phyloP scores from a whole-genome alignment of 2,329 filamentous ascomycete genomes.

The Aspergillus aculeatinus region DNA sequence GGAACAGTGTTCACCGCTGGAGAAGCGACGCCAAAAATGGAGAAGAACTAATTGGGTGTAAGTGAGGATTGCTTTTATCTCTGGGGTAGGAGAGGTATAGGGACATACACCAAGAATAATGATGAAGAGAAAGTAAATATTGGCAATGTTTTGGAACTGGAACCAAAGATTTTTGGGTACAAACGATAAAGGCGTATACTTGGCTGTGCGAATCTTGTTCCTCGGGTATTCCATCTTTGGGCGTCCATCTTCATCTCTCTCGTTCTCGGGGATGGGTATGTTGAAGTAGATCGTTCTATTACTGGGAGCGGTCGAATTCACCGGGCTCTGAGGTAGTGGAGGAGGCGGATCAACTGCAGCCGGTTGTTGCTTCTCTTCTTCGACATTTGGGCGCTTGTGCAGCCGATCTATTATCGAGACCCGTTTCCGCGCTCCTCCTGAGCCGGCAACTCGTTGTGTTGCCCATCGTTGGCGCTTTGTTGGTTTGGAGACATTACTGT shows the following conservation, averaged over 20 bases:
- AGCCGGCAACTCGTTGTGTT: conserved; percentile 79
- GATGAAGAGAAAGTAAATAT: conserved; percentile 96
- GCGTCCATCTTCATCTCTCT: conserved; percentile 77
- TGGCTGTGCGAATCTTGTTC: conserved; percentile 97
- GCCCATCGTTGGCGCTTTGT: conserved; percentile 91
- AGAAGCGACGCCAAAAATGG: conserved; percentile 90
- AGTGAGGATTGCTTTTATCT: conserved; percentile 12
- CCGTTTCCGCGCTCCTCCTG: conserved; percentile 75
- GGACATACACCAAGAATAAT: conserved; percentile 85
- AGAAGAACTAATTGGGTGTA: conserved; percentile 69
- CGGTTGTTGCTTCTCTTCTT: conserved; percentile 68
- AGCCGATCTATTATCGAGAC: conserved; percentile 76
- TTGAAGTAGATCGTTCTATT: conserved; percentile 68
- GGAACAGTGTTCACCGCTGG: conserved; percentile 88
- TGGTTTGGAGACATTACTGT: conserved; percentile 56
- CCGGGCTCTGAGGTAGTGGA: conserved; percentile 21
- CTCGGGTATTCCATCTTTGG: conserved; percentile 70
- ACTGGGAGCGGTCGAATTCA: conserved; percentile 44
- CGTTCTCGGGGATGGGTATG: conserved; percentile 69
- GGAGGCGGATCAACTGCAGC: conserved; percentile 40
- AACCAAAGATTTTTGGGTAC: conserved; percentile 96
- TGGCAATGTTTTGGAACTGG: conserved; percentile 98
- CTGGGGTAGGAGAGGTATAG: background rate
- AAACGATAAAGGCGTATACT: conserved; percentile 94
- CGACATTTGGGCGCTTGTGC: conserved; percentile 60